Conservation (phyloP, 768 basidiomycete species). For the Calocybe indica region DNA sequence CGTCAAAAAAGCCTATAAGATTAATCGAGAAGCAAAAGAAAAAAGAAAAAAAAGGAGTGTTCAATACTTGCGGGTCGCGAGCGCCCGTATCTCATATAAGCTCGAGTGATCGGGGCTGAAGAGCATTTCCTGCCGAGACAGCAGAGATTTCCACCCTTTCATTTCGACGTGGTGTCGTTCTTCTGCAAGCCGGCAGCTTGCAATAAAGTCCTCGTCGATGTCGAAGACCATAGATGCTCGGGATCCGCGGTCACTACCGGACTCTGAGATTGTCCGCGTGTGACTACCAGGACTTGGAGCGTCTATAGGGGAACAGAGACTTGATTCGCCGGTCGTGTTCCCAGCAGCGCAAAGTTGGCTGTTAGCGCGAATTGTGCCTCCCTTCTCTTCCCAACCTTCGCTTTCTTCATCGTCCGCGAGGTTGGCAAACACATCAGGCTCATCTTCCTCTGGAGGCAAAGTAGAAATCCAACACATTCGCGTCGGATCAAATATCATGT, state of each 20-base stretch:
- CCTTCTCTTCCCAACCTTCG: conserved; percentile 64
- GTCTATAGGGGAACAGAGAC: conserved; percentile 24
- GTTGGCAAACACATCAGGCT: conserved; percentile 93
- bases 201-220: conserved; percentile 69
- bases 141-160: conserved; percentile 63
- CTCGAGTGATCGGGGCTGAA: conserved; percentile 53
- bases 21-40: conserved; percentile 6
- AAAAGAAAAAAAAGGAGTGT: conserved; percentile 15
- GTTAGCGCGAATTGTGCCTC: conserved; percentile 73
- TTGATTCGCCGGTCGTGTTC: conserved; percentile 14
- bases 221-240: conserved; percentile 75
- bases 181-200: conserved; percentile 70
- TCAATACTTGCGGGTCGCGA: conserved; percentile 80
- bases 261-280: conserved; percentile 65
- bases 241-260: conserved; percentile 74
- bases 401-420: conserved; percentile 87
- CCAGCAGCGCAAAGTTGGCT: conserved; percentile 23
- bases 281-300: conserved; percentile 60
- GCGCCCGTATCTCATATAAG: conserved; percentile 77
- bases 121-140: conserved; percentile 30
- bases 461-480: conserved; percentile 95
- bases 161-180: conserved; percentile 80
- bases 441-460: conserved; percentile 81
- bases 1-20: no score
- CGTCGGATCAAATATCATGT: conserved; percentile 95